Evolutionary conservation across 306 rosid genomes (phyloP), one percentile per base, ranked within the genome.

Genomic region (Lathyrus oleraceus): DNA sequence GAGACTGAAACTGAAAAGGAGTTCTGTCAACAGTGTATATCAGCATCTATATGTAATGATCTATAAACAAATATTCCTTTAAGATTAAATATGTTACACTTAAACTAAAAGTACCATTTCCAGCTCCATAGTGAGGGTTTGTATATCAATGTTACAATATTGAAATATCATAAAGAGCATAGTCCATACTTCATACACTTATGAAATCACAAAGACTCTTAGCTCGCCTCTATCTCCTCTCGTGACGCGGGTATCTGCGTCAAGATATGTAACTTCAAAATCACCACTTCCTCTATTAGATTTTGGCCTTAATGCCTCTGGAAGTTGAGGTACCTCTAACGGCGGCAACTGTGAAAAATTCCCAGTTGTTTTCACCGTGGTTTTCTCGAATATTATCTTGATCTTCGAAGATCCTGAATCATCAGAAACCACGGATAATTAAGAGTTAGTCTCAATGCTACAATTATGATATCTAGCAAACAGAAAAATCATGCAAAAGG

Each of bases 201-300:
- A 94, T 39, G 98, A 68, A 65, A 88, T 72, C 66, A 94, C 98
- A 80, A 94, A 94, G 60, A 94, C 91, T 81, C 98, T 85, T 43
- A 94, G 91, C 85, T 94, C 98, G 42, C 78, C 83, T 88, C 87
- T 85, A 48, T 94, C 97, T 80, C 98, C 97, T 79, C 97, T 78
- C 15, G 97, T 94, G 72, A 94, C 32, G 42, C 98, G 90, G 38
- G 83, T 90, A 51, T 83, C 89, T 0, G 68, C 10, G 32, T 88
- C 99, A 27, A 88, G 73, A 74, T 85, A 94, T 15, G 99, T 91
- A 61, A 94, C 88, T 79, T 94, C 96, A 82, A 91, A 94, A 32
- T 88, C 97, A 51, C 97, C 92, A 61, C 77, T 85, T 72, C 97
- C 90, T 7, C 42, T 62, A 72, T 94, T 84, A 14, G 97, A 84